Evolutionary conservation across 257 asterid species (phyloP), one percentile per base, ranked within the genome.

Genomic region (Solanum tarijense): DNA sequence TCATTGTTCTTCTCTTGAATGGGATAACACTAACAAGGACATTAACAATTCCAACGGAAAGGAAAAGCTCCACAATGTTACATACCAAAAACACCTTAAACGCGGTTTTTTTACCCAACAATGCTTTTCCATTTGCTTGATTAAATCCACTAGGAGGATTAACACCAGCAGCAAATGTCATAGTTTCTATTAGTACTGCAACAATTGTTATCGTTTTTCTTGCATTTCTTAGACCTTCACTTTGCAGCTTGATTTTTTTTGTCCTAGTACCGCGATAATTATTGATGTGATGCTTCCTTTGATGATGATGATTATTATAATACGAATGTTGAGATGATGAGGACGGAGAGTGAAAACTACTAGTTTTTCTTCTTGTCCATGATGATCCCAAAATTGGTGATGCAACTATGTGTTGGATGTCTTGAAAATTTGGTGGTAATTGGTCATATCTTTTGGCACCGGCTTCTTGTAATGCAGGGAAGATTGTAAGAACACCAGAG

Each of bases 1-100:
- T 35, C 36, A 35, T 35, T 0, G 36, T 35, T 5, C 36, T 1
- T 35, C 36, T 35, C 7, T 35, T 5, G 36, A 35, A 35, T 35
- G 1, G 7, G 36, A 35, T 35, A 35, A 35, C 36, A 35, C 36
- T 35, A 35, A 35, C 36, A 35, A 35, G 7, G 36, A 35, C 91
- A 46, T 91, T 93, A 41, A 93, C 95, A 3, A 93, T 89, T 7
- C 92, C 93, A 6, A 92, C 43, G 8, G 93, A 92, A 11, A 93
- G 85, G 79, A 93, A 93, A 85, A 93, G 82, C 2, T 93, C 95
- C 32, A 88, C 91, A 20, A 91, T 89, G 78, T 92, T 92, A 84
- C 94, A 93, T 4, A 86, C 88, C 83, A 92, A 60, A 58, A 93
- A 93, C 16, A 89, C 93, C 90, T 91, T 92, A 83, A 92, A 93